Evolutionary conservation across 1,284 basidiomycete species (phyloP), one percentile per base, ranked within the genome.

Genomic region (Pascua guehoae): DNA sequence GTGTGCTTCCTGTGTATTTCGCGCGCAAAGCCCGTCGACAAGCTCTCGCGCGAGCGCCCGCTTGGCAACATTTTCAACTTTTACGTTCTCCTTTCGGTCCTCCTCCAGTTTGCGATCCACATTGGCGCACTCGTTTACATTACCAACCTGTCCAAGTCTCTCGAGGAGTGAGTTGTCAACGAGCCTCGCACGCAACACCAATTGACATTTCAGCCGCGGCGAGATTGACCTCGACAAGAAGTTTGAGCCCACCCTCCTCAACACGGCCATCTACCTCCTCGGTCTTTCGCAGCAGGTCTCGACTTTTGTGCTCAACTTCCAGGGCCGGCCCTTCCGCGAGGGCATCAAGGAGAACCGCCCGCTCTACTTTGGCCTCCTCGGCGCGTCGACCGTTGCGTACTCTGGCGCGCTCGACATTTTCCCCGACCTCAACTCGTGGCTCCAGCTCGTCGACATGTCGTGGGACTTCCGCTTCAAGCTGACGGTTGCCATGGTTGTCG

Each of bases 1-100:
- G 89, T 96, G 36, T 97, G 93, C 77, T 97, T 97, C 85, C 79
- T 95, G 75, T 96, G 91, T 73, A 96, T 96, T 61, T 96, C 92
- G 46, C 85, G 92, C 10, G 93, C 92, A n/a, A 91, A 94, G 90
- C 90, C 92, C 24, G 88, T 95, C 15, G 91, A 96, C 73, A 91
- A 91, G 70, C 81, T 96, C 12, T 94, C 91, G 1, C 83, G 87
- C 47, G 91, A 96, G 78, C 85, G 93, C 38, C 93, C 93, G 2
- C 79, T 96, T 18, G 87, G 89, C 60, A 95, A 94, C 67, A 96
- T 97, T 70, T 94, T 97, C 82, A 96, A 96, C 75, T 78, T 92
- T 65, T 97, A 97, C 69, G 91, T 97, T 47, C 79, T 96, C 43
- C 79, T 92, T 16, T 95, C 91, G 1, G 90, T 97, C 46, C 78